phyloP scores from a whole-genome alignment of 129 eudicot genomes.

The Flaveria sonorensis region DNA sequence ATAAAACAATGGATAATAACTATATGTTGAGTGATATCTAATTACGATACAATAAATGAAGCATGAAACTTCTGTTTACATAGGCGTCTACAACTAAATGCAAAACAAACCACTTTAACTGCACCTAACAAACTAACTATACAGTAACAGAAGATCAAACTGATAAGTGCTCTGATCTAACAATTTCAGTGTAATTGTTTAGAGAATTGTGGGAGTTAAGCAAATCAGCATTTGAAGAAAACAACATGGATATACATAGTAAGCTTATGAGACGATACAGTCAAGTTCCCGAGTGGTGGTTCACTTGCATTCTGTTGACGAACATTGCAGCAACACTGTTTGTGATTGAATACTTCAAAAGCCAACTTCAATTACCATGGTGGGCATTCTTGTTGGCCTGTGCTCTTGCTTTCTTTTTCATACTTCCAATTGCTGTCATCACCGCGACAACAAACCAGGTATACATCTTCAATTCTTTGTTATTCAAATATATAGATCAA shows the following conservation, averaged over 20 bases:
- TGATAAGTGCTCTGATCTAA: background rate
- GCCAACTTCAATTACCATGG: slow-evolving; percentile 77
- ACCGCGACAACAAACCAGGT: slow-evolving; percentile 78
- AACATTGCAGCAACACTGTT: slow-evolving; percentile 52
- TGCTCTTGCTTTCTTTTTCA: slow-evolving; percentile 69
- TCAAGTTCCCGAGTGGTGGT: slow-evolving; percentile 84
- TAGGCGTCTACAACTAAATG: no score
- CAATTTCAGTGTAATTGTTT: slow-evolving; percentile 12
- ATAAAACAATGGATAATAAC: no score
- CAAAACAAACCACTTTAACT: no score
- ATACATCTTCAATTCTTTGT: background rate
- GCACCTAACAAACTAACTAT: no score
- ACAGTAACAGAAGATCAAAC: no score
- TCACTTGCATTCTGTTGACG: slow-evolving; percentile 52
- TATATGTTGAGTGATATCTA: no score
- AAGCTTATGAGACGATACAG: slow-evolving; percentile 71
- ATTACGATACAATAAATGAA: background rate
- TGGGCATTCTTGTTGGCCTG: slow-evolving; percentile 78
- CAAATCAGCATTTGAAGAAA: slow-evolving; percentile 63
- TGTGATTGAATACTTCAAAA: slow-evolving; percentile 49
- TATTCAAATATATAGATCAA: background rate
- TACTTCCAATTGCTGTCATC: slow-evolving; percentile 66
- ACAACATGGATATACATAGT: slow-evolving; percentile 58
- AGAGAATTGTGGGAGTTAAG: slow-evolving; percentile 66
- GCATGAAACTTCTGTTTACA: no score